Percentiles rank a stretch among this genome's conserved stretches.
Conservation (phyloP, 2,329 filamentous ascomycete species). For the Fusarium newnesense region DNA sequence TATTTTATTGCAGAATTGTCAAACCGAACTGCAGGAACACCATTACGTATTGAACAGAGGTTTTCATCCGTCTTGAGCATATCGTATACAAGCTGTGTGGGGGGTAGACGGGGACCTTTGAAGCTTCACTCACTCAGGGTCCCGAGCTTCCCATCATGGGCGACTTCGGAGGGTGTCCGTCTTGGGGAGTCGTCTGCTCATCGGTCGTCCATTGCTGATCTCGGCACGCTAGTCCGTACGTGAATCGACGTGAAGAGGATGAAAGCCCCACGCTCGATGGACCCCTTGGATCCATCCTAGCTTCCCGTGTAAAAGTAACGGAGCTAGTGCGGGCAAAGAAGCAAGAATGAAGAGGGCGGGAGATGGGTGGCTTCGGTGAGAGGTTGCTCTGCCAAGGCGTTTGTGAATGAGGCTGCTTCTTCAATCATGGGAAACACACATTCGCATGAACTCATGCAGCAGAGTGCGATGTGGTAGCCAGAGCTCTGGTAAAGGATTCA, state of each 20-base stretch:
- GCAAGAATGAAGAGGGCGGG: neutral
- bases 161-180: constrained; percentile 33
- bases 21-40: constrained; percentile 21
- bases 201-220: constrained; percentile 23
- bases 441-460: neutral
- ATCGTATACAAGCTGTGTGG: constrained; percentile 18
- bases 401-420: constrained; percentile 1
- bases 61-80: neutral
- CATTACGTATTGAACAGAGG: constrained; percentile 39
- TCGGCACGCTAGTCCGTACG: constrained; percentile 22
- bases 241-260: constrained; percentile 2
- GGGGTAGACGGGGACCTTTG: constrained; percentile 17
- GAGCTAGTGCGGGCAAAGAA: constrained; percentile 1
- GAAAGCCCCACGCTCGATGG: constrained; percentile 26
- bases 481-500: neutral
- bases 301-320: constrained; percentile 6
- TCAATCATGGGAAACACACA: neutral
- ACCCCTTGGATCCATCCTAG: constrained; percentile 6
- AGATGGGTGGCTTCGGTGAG: constrained; percentile 1
- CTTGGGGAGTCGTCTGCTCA: neutral
- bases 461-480: neutral
- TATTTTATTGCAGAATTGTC: constrained; percentile 23
- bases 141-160: constrained; percentile 16
- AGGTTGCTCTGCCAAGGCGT: neutral
- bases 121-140: constrained; percentile 5